These are phyloP conservation scores for Trypanosoma avium DNA, from an alignment of 208 protist genomes.

Conservation along the genomic window DNA sequence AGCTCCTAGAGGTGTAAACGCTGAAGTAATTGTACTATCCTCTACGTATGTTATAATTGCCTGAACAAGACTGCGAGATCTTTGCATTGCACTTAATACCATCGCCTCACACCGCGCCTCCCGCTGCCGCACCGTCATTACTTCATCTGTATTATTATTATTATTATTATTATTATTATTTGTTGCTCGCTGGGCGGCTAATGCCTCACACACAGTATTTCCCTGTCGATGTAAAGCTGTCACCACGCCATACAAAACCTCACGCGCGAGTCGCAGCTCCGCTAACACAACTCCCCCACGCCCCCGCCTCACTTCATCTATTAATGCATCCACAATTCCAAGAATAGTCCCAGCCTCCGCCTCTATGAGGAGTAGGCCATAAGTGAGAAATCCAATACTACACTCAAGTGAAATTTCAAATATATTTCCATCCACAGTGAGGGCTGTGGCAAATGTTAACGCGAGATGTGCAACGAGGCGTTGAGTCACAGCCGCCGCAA, in stretches of 20 bases:
- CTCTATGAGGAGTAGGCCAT: constrained; percentile 75
- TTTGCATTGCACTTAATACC: constrained; percentile 50
- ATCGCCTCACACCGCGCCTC: constrained; percentile 55
- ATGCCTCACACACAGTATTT: constrained; percentile 30
- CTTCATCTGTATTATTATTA: neutral
- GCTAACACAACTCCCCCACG: constrained; percentile 37
- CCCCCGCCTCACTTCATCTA: constrained; percentile 25
- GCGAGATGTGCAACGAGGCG: constrained; percentile 72
- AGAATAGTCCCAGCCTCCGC: constrained; percentile 71
- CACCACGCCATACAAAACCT: constrained; percentile 30
- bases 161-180: neutral
- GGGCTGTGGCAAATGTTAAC: constrained; percentile 53
- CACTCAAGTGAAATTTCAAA: constrained; percentile 84
- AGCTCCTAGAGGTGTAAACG: constrained; percentile 22
- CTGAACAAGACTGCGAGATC: constrained; percentile 68
- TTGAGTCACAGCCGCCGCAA: constrained; percentile 75
- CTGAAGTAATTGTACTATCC: constrained; percentile 34
- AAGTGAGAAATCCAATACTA: constrained; percentile 62
- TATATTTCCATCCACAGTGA: constrained; percentile 65
- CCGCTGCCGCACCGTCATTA: constrained; percentile 28
- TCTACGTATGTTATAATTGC: constrained; percentile 77
- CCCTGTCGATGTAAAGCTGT: constrained; percentile 31
- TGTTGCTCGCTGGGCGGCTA: constrained; percentile 15
- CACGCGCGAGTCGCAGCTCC: constrained; percentile 35
- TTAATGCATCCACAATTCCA: constrained; percentile 48